Evolutionary conservation across 192 early-diverging fungal species (phyloP).

Genomic region (Coemansia sp.): DNA sequence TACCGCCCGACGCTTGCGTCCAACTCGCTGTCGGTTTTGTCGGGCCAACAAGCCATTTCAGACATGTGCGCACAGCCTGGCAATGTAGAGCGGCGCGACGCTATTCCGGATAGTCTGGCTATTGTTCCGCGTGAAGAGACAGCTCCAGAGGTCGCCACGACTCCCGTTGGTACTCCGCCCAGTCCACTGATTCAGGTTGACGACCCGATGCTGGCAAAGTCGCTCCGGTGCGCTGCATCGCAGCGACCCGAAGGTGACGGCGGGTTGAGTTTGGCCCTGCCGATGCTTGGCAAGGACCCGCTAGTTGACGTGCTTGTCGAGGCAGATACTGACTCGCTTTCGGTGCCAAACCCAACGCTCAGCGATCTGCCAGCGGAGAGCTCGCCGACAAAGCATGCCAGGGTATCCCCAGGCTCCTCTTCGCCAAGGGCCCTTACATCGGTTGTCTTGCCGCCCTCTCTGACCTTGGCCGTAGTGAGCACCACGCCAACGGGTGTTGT

Average conservation of each 20-base stretch:
- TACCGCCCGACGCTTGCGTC: not conserved
- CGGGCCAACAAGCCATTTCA: not conserved
- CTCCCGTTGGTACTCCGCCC: conserved; percentile 12
- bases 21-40: conserved; percentile 1
- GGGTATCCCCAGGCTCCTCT: not conserved
- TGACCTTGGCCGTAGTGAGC: not conserved
- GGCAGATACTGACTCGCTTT: not conserved
- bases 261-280: not conserved
- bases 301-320: not conserved
- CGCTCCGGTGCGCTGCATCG: conserved; percentile 18
- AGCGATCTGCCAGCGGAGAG: not conserved
- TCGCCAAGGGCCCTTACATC: not conserved
- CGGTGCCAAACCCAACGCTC: not conserved
- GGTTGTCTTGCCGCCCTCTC: not conserved
- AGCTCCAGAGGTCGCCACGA: not conserved
- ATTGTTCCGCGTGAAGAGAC: not conserved
- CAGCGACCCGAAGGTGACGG: not conserved
- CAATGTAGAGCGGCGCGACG: not conserved
- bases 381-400: not conserved
- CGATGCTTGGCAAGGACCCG: not conserved
- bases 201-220: conserved; percentile 16
- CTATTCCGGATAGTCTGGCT: not conserved
- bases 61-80: not conserved
- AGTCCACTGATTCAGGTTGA: conserved; percentile 43
- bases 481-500: not conserved